Evolutionary conservation across 805 yeast genomes (phyloP), one percentile per base, ranked within the genome.

Genomic region (Cyberlindnera veronae): DNA sequence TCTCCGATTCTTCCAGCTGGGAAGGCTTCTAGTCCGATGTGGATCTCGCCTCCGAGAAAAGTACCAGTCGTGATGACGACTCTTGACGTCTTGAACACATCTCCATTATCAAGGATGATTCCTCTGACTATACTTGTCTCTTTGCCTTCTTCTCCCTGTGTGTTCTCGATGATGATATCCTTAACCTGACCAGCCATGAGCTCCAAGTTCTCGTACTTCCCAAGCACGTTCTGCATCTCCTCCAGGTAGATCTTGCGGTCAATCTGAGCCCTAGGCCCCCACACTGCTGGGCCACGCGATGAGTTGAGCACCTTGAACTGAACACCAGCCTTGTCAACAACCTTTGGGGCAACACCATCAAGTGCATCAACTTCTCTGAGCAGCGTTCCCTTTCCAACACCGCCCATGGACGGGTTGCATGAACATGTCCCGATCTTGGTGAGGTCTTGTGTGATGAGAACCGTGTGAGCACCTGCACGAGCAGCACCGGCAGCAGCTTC

Each of bases 211-310:
- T 69, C 66, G 58, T 81, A 81, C 45, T 64, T 60, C 29, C 63
- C 57, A 17, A 93, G 67, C 41, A 70, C 80, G 3, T 62, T 53
- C 56, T 86, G 95, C 97, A 93, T 89, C 54, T 85, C 89, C 13
- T 60, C 55, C 51, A 83, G 65, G 59, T 93, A 93, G 2, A 91
- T 71, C 32, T 76, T 67, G 48, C 99, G 69, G 61, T 93, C 99
- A 22, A 93, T 91, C 64, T 93, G 99, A 1, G 96, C 96, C 44
- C 99, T 66, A 7, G 96, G 97, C 0, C 99, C 98, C 87, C 97
- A 95, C 2, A 91, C 98, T 0, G 99, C 99, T 0, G 95, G 85
- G 3, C 99, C 99, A 49, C 88, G 76, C 2, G 95, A 83, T 33
- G 81, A 71, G 60, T 93, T 93, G 47, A 93, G 68, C 46, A 87